Evolutionary conservation across 176 grass and related monocot genomes (phyloP), one percentile per base, ranked within the genome.

Genomic region (Hyparrhenia diplandra): DNA sequence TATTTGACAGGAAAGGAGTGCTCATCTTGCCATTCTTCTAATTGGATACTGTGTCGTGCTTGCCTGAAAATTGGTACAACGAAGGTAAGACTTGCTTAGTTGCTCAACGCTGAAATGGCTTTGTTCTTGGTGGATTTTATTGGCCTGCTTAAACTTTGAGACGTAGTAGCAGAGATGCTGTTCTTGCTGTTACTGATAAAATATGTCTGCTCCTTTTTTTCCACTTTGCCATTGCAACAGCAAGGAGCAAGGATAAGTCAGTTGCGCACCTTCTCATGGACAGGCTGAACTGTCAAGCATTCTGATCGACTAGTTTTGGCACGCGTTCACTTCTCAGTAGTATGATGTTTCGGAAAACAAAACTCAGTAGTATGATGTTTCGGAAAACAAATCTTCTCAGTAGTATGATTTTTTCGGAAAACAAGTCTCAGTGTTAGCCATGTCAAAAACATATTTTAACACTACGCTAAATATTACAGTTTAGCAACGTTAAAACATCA

Each of bases 31-130:
- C 94, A 90, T 88, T 97, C 91, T 29, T 82, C 94, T 0, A 60
- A 88, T 36, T 91, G 94, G 61, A 75, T 97, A 49, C 71, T 97
- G 43, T 94, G 89, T n/a, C 89, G 89, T 79, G 91, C 87, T 79
- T 97, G 91, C 75, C 91, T 97, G 63, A 91, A 94, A 84, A 87
- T 97, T 97, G 23, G 79, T 89, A 54, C 94, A 97, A 91, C 0
- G 89, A n/a, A n/a, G n/a, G n/a, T n/a, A n/a, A 94, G 10, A 41
- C 64, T 39, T n/a, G 34, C 17, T 35, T 32, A 58, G 25, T 18
- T 7, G 1, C 75, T 78, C 21, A 79, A 23, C 58, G 16, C 27
- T 73, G 13, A 73, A 45, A 85, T 72, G 27, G 7, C 21, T 35
- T 12, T 66, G 21, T 73, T 83, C 21, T 46, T 13, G 18, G 27